Evolutionary conservation across 306 rosid genomes (phyloP).

Genomic region (Glycine tomentella): DNA sequence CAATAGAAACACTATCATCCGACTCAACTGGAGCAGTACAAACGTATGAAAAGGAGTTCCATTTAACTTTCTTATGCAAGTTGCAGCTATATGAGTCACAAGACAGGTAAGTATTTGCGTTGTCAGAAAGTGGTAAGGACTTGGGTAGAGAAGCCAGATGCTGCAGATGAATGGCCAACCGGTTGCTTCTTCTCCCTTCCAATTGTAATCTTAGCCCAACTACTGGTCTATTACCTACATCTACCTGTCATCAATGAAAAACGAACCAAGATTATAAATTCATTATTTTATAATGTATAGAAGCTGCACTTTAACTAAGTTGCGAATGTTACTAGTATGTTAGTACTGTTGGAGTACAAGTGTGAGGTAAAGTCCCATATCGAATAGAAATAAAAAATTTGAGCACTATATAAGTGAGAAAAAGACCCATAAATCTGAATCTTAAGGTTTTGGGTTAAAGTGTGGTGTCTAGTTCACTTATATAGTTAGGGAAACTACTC

Average conservation of each 20-base stretch:
- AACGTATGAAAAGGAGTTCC: constrained; percentile 81
- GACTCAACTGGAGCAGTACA: constrained; percentile 92
- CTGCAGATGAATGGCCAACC: constrained; percentile 83
- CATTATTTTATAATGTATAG: background rate
- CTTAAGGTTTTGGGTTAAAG: no score
- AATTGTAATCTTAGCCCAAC: constrained; percentile 78
- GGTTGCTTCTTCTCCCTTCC: constrained; percentile 87
- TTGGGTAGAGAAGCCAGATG: constrained; percentile 82
- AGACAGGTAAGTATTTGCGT: constrained; percentile 59
- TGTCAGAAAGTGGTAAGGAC: constrained; percentile 76
- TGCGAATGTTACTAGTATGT: background rate
- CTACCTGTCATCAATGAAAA: constrained; percentile 62
- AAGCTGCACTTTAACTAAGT: background rate
- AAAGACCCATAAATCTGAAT: no score
- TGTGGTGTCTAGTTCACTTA: no score
- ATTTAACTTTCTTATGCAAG: constrained; percentile 70
- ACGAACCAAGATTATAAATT: constrained; percentile 13
- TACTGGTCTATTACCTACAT: constrained; percentile 93
- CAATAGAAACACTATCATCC: constrained; percentile 74
- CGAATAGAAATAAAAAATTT: no score
- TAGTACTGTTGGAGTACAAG: no score
- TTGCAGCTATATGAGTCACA: constrained; percentile 63
- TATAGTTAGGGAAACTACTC: no score
- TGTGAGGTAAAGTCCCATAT: no score
- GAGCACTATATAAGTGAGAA: no score